A percentile compares a stretch with the other conserved stretches of the same genome.
Evolutionary conservation across 2,329 filamentous ascomycete species (phyloP).

Genomic region (Pyrenochaeta sp.): DNA sequence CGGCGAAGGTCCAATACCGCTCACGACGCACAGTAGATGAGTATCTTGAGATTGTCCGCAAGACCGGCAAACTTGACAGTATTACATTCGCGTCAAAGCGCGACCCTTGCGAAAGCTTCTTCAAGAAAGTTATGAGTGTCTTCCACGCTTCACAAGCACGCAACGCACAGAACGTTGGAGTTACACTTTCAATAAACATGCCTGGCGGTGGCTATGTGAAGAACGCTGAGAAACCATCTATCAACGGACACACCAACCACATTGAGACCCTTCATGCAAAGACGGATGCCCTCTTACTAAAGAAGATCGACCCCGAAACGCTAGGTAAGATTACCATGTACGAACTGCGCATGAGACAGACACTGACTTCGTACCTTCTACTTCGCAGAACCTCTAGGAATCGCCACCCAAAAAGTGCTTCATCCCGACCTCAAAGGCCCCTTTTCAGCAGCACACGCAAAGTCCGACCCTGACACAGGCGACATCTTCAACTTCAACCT

Average conservation of each 20-base stretch:
- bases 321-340: slow-evolving; percentile 47
- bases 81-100: slow-evolving; percentile 75
- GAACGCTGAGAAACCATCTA: slow-evolving; percentile 13
- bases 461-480: slow-evolving; percentile 74
- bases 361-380: too few species aligned
- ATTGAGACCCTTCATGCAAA: slow-evolving; percentile 66
- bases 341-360: too few species aligned
- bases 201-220: slow-evolving; percentile 57
- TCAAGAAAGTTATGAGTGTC: slow-evolving; percentile 73
- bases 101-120: slow-evolving; percentile 78
- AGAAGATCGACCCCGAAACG: slow-evolving; percentile 73
- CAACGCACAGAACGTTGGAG: slow-evolving; percentile 66
- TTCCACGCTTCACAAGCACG: slow-evolving; percentile 53
- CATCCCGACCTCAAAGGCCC: slow-evolving; percentile 74
- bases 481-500: slow-evolving; percentile 86
- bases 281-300: slow-evolving; percentile 65
- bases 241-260: slow-evolving; percentile 43
- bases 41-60: slow-evolving; percentile 67
- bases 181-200: slow-evolving; percentile 71
- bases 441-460: slow-evolving; percentile 74
- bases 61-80: slow-evolving; percentile 64
- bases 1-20: slow-evolving; percentile 69
- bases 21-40: slow-evolving; percentile 74
- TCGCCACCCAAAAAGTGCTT: slow-evolving; percentile 67
- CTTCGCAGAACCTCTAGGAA: slow-evolving; percentile 67